Base-by-base conservation (phyloP, 345 rosid genomes). In the Durio zibethinus region DNA sequence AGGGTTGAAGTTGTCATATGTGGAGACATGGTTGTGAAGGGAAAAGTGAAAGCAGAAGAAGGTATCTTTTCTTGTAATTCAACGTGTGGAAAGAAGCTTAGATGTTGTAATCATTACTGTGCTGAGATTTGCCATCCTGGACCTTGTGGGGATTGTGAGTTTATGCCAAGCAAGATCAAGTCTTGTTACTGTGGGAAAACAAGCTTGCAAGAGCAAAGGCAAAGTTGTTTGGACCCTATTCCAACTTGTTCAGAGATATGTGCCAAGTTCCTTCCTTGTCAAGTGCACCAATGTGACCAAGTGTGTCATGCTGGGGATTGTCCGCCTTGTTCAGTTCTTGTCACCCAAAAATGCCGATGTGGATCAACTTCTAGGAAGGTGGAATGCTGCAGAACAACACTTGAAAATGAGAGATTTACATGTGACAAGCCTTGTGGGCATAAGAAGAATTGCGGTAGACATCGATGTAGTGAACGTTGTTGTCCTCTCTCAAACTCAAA, bases 391-490 rank as follows among this genome's bases (percentile, higher is more conserved):
- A 85, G 79, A 78, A 89, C 90, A 69, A 87, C 84, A 38, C 73
- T 69, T 52, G 89, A 85, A 75, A 74, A 73, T 80, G 92, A 92
- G 62, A 84, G 80, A 52, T 89, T 96, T 82, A 84, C 84, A 31
- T 94, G 98, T 50, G 87, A 89, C 43, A 96, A 92, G 81, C 88
- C 91, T 71, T 96, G 99, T 77, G 93, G 94, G 45, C 79, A 82
- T 69, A 96, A 96, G 90, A 96, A 93, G 81, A 93, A 81, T 62
- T 96, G 97, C 47, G 97, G 98, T 71, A 91, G 99, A 80, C 98
- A 94, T 67, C 86, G 98, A 21, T 96, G 98, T 70, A 96, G 93
- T 42, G 97, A 96, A 77, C 89, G 97, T 54, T 96, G 99, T 76
- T 96, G 98, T 78, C 97, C 97, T 81, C 91, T 88, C 70, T 89